Evolutionary conservation across 768 basidiomycete species (phyloP), one percentile per base, ranked within the genome.

Genomic region (Calvatia gigantea): DNA sequence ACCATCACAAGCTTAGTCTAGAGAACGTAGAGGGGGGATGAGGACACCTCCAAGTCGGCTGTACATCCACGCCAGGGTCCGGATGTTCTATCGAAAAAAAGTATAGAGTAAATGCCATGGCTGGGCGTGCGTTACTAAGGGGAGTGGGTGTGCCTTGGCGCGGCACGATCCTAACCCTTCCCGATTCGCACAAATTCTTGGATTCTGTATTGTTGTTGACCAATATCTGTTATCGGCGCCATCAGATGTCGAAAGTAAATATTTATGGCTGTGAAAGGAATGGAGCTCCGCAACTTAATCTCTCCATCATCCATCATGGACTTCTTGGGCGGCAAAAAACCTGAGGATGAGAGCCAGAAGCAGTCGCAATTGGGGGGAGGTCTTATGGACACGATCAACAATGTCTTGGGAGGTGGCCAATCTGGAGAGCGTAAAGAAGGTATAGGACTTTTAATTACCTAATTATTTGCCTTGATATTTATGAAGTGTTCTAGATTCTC

Each of bases 361-460:
- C 12, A 41, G 4, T 21, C 35, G 29, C n/a, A 15, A 9, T 60
- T 53, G 7, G 61, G 64, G 14, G 64, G 68, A 41, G 67, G 66
- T 7, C 41, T 70, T 32, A 69, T 71, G 67, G 67, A 61, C 21
- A 69, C 65, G 38, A 21, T 73, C 6, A 71, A 69, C 51, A 60
- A 59, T 25, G 39, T 60, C 11, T 39, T 71, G 29, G 72, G 72
- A 6, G 71, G 72, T 38, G 71, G 73, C 1, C 58, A 59, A 27
- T 38, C 64, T 9, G 67, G 69, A 4, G 73, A 75, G 62, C 58
- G 66, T 32, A 72, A 73, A 2, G 72, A 75, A 61, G 72, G 71
- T 70, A 28, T n/a, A 11, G 65, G 48, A 23, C n/a, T 33, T 35
- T 21, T 11, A 29, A 28, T 8, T 41, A 42, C 41, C n/a, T 38